Percentiles rank a stretch among this genome's conserved stretches.
These are phyloP conservation scores for Triglochin maritima DNA, from an alignment of 106 monocot species.

Conservation along the genomic window DNA sequence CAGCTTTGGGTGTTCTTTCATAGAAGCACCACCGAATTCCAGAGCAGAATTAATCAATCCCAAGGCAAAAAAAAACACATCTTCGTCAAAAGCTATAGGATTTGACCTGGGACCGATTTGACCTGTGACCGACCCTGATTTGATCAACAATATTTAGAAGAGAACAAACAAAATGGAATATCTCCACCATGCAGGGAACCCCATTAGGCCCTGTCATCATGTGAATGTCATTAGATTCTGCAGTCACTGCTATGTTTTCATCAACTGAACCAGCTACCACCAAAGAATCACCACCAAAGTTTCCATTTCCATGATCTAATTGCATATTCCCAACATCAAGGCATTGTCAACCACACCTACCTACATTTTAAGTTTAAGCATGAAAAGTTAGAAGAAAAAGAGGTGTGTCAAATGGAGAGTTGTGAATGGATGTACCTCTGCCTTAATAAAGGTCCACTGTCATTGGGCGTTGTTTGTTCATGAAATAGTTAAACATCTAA, in stretches of 20 bases:
- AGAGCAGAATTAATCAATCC: slow-evolving; percentile 79
- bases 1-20: slow-evolving; percentile 55
- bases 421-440: slow-evolving; percentile 29
- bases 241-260: slow-evolving; percentile 5
- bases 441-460: not conserved
- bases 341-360: slow-evolving; percentile 37
- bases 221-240: slow-evolving; percentile 21
- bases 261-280: slow-evolving; percentile 16
- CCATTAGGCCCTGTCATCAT: slow-evolving; percentile 53
- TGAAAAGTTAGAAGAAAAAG: not conserved
- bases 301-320: slow-evolving; percentile 57
- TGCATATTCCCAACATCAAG: slow-evolving; percentile 45
- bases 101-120: too few relatives aligned
- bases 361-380: slow-evolving; percentile 21
- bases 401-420: not conserved
- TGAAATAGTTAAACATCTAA: too few relatives aligned
- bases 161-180: slow-evolving; percentile 88
- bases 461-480: not conserved
- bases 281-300: slow-evolving; percentile 4
- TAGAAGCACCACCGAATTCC: slow-evolving; percentile 61
- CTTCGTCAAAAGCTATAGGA: slow-evolving; percentile 77
- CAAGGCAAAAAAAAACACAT: slow-evolving; percentile 84
- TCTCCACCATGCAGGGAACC: slow-evolving; percentile 72
- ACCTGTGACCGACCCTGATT: slow-evolving; percentile 43
- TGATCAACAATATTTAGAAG: slow-evolving; percentile 71